These are phyloP conservation scores for Hyaloscypha bicolor DNA, from an alignment of 495 filamentous ascomycete species.

Conservation along the genomic window DNA sequence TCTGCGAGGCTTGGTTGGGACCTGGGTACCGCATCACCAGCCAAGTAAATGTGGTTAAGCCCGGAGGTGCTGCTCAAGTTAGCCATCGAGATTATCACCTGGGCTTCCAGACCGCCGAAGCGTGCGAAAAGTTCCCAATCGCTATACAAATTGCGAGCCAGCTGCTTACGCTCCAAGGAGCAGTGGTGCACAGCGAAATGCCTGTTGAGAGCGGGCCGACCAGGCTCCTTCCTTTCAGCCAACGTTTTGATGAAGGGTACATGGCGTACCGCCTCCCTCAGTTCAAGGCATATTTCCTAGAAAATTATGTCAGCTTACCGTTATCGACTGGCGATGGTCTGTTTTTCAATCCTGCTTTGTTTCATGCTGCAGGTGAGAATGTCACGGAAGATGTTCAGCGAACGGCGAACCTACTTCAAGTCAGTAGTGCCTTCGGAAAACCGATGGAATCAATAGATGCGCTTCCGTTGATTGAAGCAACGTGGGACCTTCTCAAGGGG, in stretches of 20 bases:
- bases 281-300: conserved; percentile 51
- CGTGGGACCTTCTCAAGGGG: conserved; percentile 42
- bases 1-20: conserved; percentile 53
- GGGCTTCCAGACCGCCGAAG: conserved; percentile 49
- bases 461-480: conserved; percentile 42
- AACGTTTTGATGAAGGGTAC: conserved; percentile 53
- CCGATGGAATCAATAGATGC: conserved; percentile 58
- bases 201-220: conserved; percentile 54
- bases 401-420: conserved; percentile 55
- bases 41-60: conserved; percentile 59
- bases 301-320: conserved; percentile 48
- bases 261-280: conserved; percentile 49
- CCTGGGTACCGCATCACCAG: conserved; percentile 55
- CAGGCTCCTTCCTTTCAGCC: conserved; percentile 55
- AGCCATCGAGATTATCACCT: conserved; percentile 61
- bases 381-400: conserved; percentile 46
- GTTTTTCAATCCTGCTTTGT: conserved; percentile 59
- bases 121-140: conserved; percentile 42
- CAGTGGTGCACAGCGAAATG: conserved; percentile 59
- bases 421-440: conserved; percentile 59
- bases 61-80: conserved; percentile 52
- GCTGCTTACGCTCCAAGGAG: conserved; percentile 58
- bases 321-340: conserved; percentile 52
- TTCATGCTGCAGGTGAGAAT: conserved; percentile 60
- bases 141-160: conserved; percentile 47